Conservation (phyloP, 495 filamentous ascomycete species). For the Geoglossum glabrum region DNA sequence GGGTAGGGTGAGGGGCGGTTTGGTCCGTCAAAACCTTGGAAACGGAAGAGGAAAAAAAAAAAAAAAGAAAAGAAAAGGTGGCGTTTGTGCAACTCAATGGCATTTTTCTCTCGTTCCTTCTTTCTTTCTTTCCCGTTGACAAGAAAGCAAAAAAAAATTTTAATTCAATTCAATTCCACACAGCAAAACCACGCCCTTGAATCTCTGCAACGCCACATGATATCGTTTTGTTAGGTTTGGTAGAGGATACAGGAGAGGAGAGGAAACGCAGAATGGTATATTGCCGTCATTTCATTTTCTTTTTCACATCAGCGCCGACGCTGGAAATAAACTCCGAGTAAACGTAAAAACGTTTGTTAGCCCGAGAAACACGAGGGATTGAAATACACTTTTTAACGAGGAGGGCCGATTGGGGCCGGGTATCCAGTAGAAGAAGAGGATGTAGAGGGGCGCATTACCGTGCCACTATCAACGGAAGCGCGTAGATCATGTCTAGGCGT, state of each 20-base stretch:
- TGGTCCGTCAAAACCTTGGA: too few species aligned
- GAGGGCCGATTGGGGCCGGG: not conserved
- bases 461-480: constrained; percentile 67
- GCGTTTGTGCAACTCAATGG: too few species aligned
- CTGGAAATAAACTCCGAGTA: not conserved
- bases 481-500: constrained; percentile 66
- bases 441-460: constrained; percentile 46
- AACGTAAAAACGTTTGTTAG: not conserved
- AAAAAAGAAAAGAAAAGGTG: too few species aligned
- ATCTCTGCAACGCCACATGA: constrained; percentile 1
- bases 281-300: not conserved
- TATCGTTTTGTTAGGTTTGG: too few species aligned
- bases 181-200: not conserved
- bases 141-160: too few species aligned
- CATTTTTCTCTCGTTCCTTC: too few species aligned
- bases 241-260: too few species aligned
- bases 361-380: not conserved
- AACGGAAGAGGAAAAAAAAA: too few species aligned
- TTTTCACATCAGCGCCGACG: not conserved
- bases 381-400: not conserved
- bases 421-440: constrained; percentile 43
- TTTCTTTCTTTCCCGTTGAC: too few species aligned
- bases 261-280: not conserved
- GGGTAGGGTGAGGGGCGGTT: too few species aligned
- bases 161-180: not conserved